Evolutionary conservation across 768 basidiomycete genomes (phyloP).

Genomic region (Suillus cothurnatus): DNA sequence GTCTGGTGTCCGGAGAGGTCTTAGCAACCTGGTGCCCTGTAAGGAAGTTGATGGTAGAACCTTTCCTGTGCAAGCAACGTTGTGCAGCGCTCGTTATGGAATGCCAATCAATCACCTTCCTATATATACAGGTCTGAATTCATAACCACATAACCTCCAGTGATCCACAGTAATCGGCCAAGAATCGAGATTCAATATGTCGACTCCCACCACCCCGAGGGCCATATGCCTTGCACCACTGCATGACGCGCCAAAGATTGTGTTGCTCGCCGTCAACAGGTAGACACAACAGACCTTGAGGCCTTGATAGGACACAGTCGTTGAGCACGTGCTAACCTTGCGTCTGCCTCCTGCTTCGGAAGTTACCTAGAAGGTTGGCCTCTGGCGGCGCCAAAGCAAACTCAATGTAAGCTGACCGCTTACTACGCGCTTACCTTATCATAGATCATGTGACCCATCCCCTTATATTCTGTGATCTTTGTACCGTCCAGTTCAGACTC

Average conservation of each 20-base stretch:
- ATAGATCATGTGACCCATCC: too few relatives aligned
- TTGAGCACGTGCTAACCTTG: background rate
- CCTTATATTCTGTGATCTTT: too few relatives aligned
- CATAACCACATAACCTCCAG: background rate
- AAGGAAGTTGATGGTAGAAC: slow-evolving; percentile 27
- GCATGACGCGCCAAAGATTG: background rate
- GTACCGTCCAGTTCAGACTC: too few relatives aligned
- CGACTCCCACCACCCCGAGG: background rate
- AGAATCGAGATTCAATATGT: background rate
- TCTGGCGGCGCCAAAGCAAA: background rate
- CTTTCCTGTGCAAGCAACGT: slow-evolving; percentile 3
- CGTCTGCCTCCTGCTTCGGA: background rate
- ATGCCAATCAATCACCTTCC: background rate
- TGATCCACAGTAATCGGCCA: background rate
- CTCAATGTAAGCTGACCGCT: background rate
- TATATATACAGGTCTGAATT: background rate
- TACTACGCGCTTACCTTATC: too few relatives aligned
- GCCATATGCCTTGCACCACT: background rate
- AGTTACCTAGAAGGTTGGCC: background rate
- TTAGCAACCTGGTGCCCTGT: slow-evolving; percentile 29
- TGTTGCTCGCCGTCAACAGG: background rate
- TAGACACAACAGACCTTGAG: background rate
- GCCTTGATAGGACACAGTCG: background rate
- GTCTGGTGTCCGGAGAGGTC: slow-evolving; percentile 34
- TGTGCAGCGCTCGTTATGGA: background rate